phyloP scores from a whole-genome alignment of 352 stramenopile genomes.

The Aphanomyces invadans region DNA sequence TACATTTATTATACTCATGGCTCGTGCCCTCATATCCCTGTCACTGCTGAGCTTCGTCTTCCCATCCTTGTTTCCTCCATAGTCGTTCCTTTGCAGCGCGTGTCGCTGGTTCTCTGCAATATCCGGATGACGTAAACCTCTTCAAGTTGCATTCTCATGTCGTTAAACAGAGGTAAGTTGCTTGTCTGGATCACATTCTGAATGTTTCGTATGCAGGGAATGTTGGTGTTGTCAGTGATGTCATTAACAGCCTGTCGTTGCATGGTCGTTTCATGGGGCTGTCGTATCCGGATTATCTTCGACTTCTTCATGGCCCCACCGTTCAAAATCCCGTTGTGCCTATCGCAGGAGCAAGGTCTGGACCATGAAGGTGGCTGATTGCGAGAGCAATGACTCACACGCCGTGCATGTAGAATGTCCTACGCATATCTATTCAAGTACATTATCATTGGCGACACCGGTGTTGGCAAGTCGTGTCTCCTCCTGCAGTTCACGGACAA shows the following conservation, averaged over 20 bases:
- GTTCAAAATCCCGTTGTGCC: background rate
- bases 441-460: slow-evolving; percentile 99
- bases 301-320: slow-evolving; percentile 16
- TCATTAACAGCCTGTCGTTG: background rate
- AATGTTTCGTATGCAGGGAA: background rate
- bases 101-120: too few species aligned
- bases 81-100: background rate
- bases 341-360: slow-evolving; percentile 7
- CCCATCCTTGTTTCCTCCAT: too few species aligned
- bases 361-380: too few species aligned
- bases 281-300: slow-evolving; percentile 15
- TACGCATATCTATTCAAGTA: slow-evolving; percentile 97
- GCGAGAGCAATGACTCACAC: background rate
- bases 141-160: slow-evolving; percentile 14
- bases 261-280: slow-evolving; percentile 9
- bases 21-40: too few species aligned
- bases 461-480: slow-evolving; percentile 99
- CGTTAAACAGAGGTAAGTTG: slow-evolving; percentile 1
- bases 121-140: slow-evolving; percentile 8
- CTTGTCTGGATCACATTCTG: background rate
- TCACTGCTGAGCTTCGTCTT: too few species aligned
- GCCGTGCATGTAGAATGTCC: slow-evolving; percentile 55
- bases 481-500: slow-evolving; percentile 99
- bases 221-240: background rate
- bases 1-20: too few species aligned